Percentiles rank a stretch among this genome's conserved stretches.
These are phyloP conservation scores for Kluyveromyces nonfermentans DNA, from an alignment of 805 yeast genomes.

Conservation along the genomic window DNA sequence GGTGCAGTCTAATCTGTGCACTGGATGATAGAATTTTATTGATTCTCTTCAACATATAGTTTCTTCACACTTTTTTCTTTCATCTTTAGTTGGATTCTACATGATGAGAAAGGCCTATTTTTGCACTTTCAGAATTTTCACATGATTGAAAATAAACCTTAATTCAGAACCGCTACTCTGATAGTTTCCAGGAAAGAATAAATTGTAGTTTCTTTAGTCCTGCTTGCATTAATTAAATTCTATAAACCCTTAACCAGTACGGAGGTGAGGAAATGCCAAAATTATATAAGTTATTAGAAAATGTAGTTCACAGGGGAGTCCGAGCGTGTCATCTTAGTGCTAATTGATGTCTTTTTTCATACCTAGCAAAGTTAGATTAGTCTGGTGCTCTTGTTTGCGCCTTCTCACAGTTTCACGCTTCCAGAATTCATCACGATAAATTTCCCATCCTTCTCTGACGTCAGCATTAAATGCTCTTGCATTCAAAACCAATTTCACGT, in stretches of 20 bases:
- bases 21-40: too few species aligned
- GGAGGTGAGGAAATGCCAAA: background rate
- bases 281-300: background rate
- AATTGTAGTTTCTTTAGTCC: background rate
- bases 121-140: conserved; percentile 1
- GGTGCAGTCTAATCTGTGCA: too few species aligned
- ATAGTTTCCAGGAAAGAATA: conserved; percentile 1
- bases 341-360: background rate
- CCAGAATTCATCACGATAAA: conserved; percentile 92
- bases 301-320: too few species aligned
- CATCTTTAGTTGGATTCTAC: too few species aligned
- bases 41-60: too few species aligned
- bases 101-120: conserved; percentile 1
- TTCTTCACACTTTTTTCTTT: too few species aligned
- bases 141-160: conserved; percentile 8
- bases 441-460: conserved; percentile 88
- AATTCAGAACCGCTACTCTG: conserved; percentile 20
- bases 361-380: background rate
- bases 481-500: conserved; percentile 71
- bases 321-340: background rate
- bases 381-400: conserved; percentile 22
- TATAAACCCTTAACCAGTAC: background rate
- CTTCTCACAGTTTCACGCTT: conserved; percentile 67
- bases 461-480: conserved; percentile 77
- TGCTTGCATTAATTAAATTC: too few species aligned